Base-by-base conservation (phyloP, 768 basidiomycete species). In the Hypholoma fasciculare region DNA sequence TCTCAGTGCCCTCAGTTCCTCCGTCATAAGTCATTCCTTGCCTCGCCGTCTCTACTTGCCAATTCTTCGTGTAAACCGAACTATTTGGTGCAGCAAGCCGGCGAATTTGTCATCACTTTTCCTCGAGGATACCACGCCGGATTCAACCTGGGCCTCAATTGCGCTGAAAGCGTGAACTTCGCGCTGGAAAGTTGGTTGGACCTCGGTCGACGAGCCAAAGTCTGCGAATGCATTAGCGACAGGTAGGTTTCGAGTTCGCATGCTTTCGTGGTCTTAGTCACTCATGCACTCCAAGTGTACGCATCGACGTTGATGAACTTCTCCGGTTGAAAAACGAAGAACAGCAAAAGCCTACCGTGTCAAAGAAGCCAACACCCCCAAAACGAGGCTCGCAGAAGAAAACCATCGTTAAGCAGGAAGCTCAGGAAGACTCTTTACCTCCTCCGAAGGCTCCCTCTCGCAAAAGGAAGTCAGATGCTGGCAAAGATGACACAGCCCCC, bases 161-260 rank as follows among this genome's bases (percentile, higher is more conserved):
- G 95, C 65, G 96, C 96, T 1, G 96, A 98, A 74, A 94, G 92
- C 61, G 93, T 97, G 66, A 98, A 98, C 70, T 98, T 98, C 69
- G 96, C 96, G 0, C 77, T 97, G 26, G 92, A 97, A 43, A 92
- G 90, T 62, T 98, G 96, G 96, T 73, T 98, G 5, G 93, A 95
- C 42, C 72, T 96, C 17, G 96, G 95, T 1, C 79, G 92, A 56
- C 83, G 81, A 55, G 96, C 96, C 7, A 86, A 86, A 60, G 85
- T 78, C 3, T 93, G 92, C 63, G 75, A 83, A 65, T 92, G 90
- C 65, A 79, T 91, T n/a, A 69, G 76, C 52, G 86, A 87, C 68
- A 93, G 91, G 91, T 89, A 63, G 19, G 72, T 47, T 23, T 44
- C n/a, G 40, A 2, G 54, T 17, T 39, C 55, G 38, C 43, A 12